Evolutionary conservation across 306 rosid species (phyloP).

Genomic region (Elaeagnus macrophylla): DNA sequence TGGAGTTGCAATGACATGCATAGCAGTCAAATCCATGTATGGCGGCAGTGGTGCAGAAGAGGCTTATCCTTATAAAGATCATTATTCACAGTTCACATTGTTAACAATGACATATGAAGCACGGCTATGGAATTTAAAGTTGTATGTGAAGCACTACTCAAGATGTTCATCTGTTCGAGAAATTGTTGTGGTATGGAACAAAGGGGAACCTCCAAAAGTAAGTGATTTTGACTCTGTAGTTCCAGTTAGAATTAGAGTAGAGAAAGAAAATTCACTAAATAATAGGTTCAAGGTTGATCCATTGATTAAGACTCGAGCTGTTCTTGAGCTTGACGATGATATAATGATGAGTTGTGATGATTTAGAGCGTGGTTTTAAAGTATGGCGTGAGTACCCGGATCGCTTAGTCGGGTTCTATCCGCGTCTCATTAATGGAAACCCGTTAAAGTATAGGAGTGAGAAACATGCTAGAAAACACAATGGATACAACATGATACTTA

Average conservation of each 20-base stretch:
- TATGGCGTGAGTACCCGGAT: constrained; percentile 89
- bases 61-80: constrained; percentile 64
- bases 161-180: constrained; percentile 88
- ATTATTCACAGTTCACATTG: constrained; percentile 83
- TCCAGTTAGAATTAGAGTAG: constrained; percentile 73
- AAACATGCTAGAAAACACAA: constrained; percentile 58
- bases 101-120: constrained; percentile 96
- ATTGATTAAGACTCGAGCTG: constrained; percentile 74
- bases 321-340: constrained; percentile 97
- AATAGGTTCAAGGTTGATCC: constrained; percentile 75
- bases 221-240: constrained; percentile 81
- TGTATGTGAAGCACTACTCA: constrained; percentile 86
- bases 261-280: constrained; percentile 72
- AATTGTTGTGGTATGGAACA: constrained; percentile 98
- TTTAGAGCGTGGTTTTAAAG: constrained; percentile 78
- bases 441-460: constrained; percentile 65
- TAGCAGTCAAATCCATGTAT: constrained; percentile 56
- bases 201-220: constrained; percentile 68
- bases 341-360: constrained; percentile 98
- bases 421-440: constrained; percentile 66
- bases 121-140: constrained; percentile 89
- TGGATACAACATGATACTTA: constrained; percentile 95
- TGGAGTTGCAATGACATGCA: constrained; percentile 71
- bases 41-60: constrained; percentile 95
- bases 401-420: constrained; percentile 95